Percentiles rank a stretch among this genome's conserved stretches.
phyloP scores from a whole-genome alignment of 106 monocot species.

The Iris macrosiphon region DNA sequence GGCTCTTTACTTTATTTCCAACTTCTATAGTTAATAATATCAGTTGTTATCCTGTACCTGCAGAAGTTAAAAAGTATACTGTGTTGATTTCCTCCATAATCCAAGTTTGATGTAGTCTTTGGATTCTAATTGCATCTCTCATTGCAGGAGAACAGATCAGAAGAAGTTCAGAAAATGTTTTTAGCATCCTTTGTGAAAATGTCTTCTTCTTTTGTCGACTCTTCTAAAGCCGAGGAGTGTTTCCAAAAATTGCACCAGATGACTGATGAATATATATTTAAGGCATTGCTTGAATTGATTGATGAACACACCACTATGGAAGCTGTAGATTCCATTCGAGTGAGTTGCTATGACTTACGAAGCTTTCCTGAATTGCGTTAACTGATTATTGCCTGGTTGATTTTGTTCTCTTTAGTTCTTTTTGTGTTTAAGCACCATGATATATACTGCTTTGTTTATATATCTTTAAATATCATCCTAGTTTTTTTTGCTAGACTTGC shows the following conservation, averaged over 20 bases:
- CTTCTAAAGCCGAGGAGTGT: conserved; percentile 59
- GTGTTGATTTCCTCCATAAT: not conserved
- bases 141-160: conserved; percentile 46
- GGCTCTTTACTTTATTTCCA: too few species aligned
- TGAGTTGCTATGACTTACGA: conserved; percentile 14
- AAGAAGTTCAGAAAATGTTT: conserved; percentile 42
- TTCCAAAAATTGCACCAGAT: conserved; percentile 75
- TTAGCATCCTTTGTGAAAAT: conserved; percentile 57
- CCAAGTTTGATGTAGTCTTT: not conserved
- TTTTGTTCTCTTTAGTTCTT: too few species aligned
- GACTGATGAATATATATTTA: conserved; percentile 83
- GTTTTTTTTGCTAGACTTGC: too few species aligned
- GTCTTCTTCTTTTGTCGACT: conserved; percentile 50
- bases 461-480: too few species aligned
- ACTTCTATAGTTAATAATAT: too few species aligned
- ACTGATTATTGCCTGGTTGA: not conserved
- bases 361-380: not conserved
- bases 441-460: too few species aligned
- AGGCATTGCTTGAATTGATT: conserved; percentile 50
- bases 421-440: too few species aligned
- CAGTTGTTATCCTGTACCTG: too few species aligned
- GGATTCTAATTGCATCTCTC: not conserved
- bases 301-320: conserved; percentile 40
- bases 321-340: conserved; percentile 27
- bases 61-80: too few species aligned